Conservation (phyloP, 768 basidiomycete genomes). For the Sistotremastrum niveocremeum region DNA sequence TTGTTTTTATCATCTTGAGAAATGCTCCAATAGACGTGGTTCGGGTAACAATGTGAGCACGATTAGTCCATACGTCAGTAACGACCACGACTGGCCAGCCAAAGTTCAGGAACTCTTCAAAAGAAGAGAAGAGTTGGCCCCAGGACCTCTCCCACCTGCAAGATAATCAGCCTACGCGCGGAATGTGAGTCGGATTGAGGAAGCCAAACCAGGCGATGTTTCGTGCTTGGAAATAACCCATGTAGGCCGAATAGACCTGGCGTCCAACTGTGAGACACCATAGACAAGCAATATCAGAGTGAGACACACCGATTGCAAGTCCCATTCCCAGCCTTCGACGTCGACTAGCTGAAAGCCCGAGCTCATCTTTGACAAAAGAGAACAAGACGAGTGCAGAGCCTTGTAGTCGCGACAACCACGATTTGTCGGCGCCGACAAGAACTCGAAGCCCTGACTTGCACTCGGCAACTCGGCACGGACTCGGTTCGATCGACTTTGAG, state of each 20-base stretch:
- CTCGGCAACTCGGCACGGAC: too few relatives aligned
- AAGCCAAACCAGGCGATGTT: slow-evolving; percentile 46
- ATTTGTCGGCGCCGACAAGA: too few relatives aligned
- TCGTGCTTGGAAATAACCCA: slow-evolving; percentile 64
- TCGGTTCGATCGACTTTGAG: too few relatives aligned
- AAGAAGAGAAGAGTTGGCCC: slow-evolving; percentile 66
- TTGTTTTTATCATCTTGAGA: slow-evolving; percentile 74
- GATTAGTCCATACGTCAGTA: slow-evolving; percentile 58
- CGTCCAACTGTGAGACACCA: background rate
- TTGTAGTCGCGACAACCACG: too few relatives aligned
- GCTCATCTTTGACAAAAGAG: too few relatives aligned
- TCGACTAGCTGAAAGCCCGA: slow-evolving; percentile 62
- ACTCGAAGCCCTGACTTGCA: too few relatives aligned
- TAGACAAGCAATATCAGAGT: background rate
- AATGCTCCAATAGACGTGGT: slow-evolving; percentile 59
- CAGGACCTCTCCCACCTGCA: slow-evolving; percentile 67
- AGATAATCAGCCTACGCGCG: background rate
- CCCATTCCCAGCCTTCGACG: slow-evolving; percentile 67
- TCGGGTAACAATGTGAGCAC: slow-evolving; percentile 70
- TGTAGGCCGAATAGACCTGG: slow-evolving; percentile 60
- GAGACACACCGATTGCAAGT: slow-evolving; percentile 58
- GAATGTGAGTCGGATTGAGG: background rate
- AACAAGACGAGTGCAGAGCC: too few relatives aligned
- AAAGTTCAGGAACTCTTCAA: slow-evolving; percentile 67
- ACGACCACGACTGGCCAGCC: slow-evolving; percentile 75